These are phyloP conservation scores for Prinsepia uniflora DNA, from an alignment of 306 rosid species.

Conservation along the genomic window DNA sequence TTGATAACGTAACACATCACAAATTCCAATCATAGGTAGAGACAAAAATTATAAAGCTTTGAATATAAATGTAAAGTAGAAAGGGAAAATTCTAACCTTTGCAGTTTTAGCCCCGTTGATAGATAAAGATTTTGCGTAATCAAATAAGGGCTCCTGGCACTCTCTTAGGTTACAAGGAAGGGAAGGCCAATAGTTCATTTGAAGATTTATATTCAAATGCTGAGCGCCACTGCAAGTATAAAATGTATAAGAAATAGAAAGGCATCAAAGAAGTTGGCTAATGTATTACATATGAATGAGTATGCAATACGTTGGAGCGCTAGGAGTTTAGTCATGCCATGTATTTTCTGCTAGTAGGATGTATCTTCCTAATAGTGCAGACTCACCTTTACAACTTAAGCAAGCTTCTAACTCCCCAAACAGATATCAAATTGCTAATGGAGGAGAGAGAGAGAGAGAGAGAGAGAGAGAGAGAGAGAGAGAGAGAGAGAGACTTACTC, in stretches of 20 bases:
- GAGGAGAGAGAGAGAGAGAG: no score
- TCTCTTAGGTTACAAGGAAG: conserved; percentile 86
- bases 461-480: background rate
- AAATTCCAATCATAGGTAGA: no score
- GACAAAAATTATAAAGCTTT: background rate
- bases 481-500: conserved; percentile 50
- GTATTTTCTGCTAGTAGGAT: background rate
- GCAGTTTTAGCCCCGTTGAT: conserved; percentile 76
- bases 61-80: background rate
- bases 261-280: background rate
- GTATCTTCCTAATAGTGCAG: no score
- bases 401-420: no score
- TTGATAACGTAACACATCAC: no score
- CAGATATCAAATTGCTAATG: no score
- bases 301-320: background rate
- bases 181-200: conserved; percentile 97
- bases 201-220: conserved; percentile 85
- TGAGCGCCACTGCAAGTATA: conserved; percentile 85
- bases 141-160: conserved; percentile 91
- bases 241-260: background rate
- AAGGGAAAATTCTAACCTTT: conserved; percentile 47
- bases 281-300: background rate
- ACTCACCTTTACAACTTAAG: no score
- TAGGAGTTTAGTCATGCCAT: background rate
- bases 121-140: conserved; percentile 55